Conservation (phyloP, 148 eudicot species). For the Polygonum maritimum region DNA sequence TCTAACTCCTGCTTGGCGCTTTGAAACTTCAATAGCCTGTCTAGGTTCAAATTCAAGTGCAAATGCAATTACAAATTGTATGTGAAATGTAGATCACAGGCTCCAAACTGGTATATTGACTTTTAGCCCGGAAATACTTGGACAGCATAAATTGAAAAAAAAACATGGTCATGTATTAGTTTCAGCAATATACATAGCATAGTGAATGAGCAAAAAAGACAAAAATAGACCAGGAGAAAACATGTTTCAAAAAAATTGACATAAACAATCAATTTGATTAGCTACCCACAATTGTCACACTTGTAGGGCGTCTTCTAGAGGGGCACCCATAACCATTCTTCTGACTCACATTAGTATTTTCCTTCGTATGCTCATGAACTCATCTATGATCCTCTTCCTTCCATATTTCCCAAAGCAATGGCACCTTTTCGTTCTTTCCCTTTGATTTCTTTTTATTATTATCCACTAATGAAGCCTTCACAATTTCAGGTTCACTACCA, state of each 20-base stretch:
- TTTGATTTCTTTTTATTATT: no score
- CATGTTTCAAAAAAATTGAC: not conserved
- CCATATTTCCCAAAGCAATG: no score
- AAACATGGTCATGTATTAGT: not conserved
- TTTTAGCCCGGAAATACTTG: not conserved
- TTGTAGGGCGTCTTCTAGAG: conserved; percentile 98
- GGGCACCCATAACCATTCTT: conserved; percentile 99
- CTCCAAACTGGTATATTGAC: not conserved
- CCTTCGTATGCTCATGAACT: no score
- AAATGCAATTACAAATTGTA: conserved; percentile 20
- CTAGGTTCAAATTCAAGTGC: conserved; percentile 41
- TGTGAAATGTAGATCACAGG: not conserved
- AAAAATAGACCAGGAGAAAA: not conserved
- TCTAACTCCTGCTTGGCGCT: conserved; percentile 72
- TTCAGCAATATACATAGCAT: not conserved
- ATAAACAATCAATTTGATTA: not conserved
- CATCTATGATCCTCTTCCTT: no score
- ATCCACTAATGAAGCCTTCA: no score
- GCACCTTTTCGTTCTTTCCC: no score
- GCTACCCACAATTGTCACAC: conserved; percentile 25
- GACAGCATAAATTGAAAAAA: not conserved
- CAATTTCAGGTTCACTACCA: no score
- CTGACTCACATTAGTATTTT: no score
- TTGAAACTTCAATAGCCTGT: conserved; percentile 91
- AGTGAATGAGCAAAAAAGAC: not conserved